A percentile compares a stretch with the other conserved stretches of the same genome.
phyloP scores from a whole-genome alignment of 306 rosid species.

The Castanospermum australe region DNA sequence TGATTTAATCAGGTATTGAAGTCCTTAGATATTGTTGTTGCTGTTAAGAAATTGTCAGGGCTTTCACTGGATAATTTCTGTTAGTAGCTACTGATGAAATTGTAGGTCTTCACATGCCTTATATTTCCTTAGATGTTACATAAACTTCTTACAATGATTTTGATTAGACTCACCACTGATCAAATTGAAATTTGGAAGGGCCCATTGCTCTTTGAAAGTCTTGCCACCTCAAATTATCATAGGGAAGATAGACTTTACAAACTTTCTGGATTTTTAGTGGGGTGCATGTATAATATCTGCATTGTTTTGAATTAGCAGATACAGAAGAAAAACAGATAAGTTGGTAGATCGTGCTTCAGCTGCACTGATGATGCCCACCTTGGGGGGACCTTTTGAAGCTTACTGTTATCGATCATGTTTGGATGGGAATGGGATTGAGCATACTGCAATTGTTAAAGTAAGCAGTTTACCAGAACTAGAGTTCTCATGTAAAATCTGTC shows the following conservation, averaged over 20 bases:
- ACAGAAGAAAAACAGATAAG: conserved; percentile 67
- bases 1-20: conserved; percentile 60
- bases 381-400: conserved; percentile 73
- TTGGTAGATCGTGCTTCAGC: conserved; percentile 46
- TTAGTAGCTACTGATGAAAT: neutral
- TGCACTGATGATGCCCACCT: conserved; percentile 58
- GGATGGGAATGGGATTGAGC: conserved; percentile 83
- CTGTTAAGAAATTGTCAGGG: neutral
- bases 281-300: neutral
- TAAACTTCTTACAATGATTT: neutral
- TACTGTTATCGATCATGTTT: conserved; percentile 58
- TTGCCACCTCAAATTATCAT: neutral
- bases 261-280: neutral
- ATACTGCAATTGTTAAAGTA: conserved; percentile 83
- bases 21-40: no score
- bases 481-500: neutral
- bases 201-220: neutral
- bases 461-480: conserved; percentile 10
- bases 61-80: neutral
- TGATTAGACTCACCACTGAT: neutral
- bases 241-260: neutral
- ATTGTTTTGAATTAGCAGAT: conserved; percentile 46
- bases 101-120: neutral
- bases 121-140: neutral
- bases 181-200: neutral